Evolutionary conservation across 2,329 filamentous ascomycete genomes (phyloP).

Genomic region (Xylariaceae sp.): DNA sequence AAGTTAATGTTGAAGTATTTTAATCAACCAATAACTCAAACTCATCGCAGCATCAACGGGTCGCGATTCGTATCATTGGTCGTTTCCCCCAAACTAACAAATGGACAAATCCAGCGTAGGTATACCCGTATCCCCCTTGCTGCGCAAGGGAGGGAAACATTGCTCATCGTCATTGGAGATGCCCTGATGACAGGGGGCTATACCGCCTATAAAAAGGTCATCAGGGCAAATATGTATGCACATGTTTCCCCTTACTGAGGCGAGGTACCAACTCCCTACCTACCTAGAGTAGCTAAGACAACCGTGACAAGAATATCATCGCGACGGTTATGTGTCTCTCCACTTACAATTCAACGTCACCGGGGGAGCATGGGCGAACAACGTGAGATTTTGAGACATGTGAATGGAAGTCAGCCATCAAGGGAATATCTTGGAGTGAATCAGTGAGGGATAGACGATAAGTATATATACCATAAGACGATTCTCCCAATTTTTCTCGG

Average conservation of each 20-base stretch:
- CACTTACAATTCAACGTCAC: slow-evolving; percentile 12
- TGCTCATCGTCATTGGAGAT: background rate
- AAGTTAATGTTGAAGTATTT: background rate
- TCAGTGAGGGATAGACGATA: slow-evolving; percentile 2
- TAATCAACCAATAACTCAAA: background rate
- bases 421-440: background rate
- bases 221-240: slow-evolving; percentile 5
- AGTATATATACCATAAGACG: slow-evolving; percentile 2
- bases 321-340: slow-evolving; percentile 9
- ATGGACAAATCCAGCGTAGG: background rate
- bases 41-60: background rate
- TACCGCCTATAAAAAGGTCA: slow-evolving; percentile 1
- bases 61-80: background rate
- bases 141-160: background rate
- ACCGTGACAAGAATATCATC: slow-evolving; percentile 13
- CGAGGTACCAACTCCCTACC: background rate
- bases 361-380: slow-evolving; percentile 1
- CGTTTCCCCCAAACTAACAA: background rate
- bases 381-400: slow-evolving; percentile 7
- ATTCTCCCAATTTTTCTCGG: background rate
- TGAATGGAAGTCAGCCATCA: slow-evolving; percentile 1
- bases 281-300: slow-evolving; percentile 14
- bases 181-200: too few relatives aligned
- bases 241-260: too few relatives aligned
- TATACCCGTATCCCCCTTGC: background rate